Conservation (phyloP, 805 yeast species). For the Lipomyces sp. region DNA sequence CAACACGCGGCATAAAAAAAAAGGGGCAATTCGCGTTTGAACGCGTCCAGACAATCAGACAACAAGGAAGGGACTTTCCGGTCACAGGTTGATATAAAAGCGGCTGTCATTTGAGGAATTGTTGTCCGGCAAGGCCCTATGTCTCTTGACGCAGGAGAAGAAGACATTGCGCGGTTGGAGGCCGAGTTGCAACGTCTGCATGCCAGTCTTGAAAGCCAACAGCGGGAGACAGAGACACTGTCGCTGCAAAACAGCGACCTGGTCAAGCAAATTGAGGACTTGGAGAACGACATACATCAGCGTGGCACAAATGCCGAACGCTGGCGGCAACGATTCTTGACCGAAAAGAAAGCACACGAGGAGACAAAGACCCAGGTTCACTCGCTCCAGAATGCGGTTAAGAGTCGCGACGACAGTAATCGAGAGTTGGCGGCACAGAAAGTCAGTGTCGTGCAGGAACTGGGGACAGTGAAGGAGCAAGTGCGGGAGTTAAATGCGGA, state of each 20-base stretch:
- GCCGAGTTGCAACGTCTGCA: not conserved
- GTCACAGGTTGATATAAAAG: not conserved
- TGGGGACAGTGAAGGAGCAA: constrained; percentile 12
- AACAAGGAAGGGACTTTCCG: not conserved
- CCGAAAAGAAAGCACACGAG: constrained; percentile 22
- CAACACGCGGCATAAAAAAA: not conserved
- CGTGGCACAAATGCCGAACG: constrained; percentile 27
- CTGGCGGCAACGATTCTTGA: constrained; percentile 25
- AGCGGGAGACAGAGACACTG: constrained; percentile 12
- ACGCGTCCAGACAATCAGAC: not conserved
- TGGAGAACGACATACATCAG: constrained; percentile 20
- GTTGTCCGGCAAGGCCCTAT: not conserved
- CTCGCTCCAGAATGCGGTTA: constrained; percentile 24
- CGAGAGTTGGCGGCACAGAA: constrained; percentile 26
- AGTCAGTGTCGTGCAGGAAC: constrained; percentile 13
- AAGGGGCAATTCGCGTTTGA: not conserved
- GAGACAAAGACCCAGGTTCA: constrained; percentile 11
- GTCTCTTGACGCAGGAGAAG: constrained; percentile 11
- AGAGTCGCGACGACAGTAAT: constrained; percentile 25
- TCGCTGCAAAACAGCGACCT: constrained; percentile 14
- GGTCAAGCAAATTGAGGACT: constrained; percentile 16
- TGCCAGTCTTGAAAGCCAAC: not conserved
- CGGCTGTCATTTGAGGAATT: not conserved
- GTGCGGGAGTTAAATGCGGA: constrained; percentile 15
- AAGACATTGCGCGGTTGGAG: constrained; percentile 18